These are phyloP conservation scores for Botrytis fragariae DNA, from an alignment of 2,329 filamentous ascomycete species.

Conservation along the genomic window DNA sequence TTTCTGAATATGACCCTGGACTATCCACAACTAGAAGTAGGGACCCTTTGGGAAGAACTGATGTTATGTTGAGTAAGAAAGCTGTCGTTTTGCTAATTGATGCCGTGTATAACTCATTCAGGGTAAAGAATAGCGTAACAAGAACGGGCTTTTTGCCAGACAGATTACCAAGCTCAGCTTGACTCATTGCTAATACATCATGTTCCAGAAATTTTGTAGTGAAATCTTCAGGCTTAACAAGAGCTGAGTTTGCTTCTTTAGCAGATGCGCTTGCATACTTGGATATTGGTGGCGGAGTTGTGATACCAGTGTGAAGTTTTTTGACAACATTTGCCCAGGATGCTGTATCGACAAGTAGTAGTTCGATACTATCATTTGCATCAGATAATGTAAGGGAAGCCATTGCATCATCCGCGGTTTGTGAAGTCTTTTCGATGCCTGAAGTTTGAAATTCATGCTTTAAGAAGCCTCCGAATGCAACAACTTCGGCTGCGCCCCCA, in stretches of 20 bases:
- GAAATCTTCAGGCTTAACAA: conserved; percentile 45
- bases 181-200: conserved; percentile 49
- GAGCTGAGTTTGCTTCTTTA: conserved; percentile 45
- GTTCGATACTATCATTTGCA: conserved; percentile 29
- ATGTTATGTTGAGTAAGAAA: conserved; percentile 69
- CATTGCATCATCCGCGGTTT: conserved; percentile 15
- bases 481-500: conserved; percentile 61
- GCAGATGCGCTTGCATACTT: conserved; percentile 52
- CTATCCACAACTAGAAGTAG: conserved; percentile 86
- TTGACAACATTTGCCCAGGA: conserved; percentile 67
- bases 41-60: conserved; percentile 54
- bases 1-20: conserved; percentile 87
- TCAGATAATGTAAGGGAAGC: conserved; percentile 23
- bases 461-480: conserved; percentile 57
- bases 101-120: conserved; percentile 88
- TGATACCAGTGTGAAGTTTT: conserved; percentile 57
- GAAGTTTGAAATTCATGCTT: conserved; percentile 38
- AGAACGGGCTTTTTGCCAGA: conserved; percentile 47
- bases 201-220: conserved; percentile 45
- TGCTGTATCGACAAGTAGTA: conserved; percentile 77
- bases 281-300: conserved; percentile 49
- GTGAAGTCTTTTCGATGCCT: not conserved
- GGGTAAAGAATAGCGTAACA: conserved; percentile 85
- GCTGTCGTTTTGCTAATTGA: conserved; percentile 70
- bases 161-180: conserved; percentile 37